Percentiles rank a stretch among this genome's conserved stretches.
These are phyloP conservation scores for Yamadazyma triangularis DNA, from an alignment of 1,139 yeast species.

Conservation along the genomic window DNA sequence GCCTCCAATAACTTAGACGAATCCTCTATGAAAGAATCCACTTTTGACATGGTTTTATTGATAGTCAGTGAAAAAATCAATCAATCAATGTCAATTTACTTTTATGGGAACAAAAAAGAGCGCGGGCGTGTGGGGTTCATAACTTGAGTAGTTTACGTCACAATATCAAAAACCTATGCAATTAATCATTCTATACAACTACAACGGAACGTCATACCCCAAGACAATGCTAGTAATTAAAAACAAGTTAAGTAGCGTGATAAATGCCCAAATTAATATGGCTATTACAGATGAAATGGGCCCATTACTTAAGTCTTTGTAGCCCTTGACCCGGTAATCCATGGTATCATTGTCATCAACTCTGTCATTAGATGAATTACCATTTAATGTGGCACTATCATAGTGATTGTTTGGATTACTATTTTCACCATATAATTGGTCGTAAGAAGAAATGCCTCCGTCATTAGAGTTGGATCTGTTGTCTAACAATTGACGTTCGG, in stretches of 20 bases:
- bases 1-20: slow-evolving; percentile 32
- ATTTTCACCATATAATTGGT: slow-evolving; percentile 1
- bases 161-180: no score
- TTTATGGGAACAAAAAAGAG: no score
- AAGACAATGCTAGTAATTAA: slow-evolving; percentile 45
- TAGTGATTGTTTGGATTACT: neutral
- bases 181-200: slow-evolving; percentile 4
- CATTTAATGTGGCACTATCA: neutral
- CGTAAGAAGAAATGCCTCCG: neutral
- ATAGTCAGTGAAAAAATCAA: no score
- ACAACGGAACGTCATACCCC: slow-evolving; percentile 39
- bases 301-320: slow-evolving; percentile 53
- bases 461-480: slow-evolving; percentile 5
- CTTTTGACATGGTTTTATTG: slow-evolving; percentile 3
- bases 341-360: neutral
- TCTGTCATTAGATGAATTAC: neutral
- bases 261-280: slow-evolving; percentile 47
- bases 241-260: slow-evolving; percentile 47
- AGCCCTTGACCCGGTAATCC: slow-evolving; percentile 23
- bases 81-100: no score
- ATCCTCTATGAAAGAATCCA: slow-evolving; percentile 34
- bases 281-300: slow-evolving; percentile 41
- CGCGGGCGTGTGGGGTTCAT: no score
- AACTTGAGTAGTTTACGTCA: no score
- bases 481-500: slow-evolving; percentile 17